Evolutionary conservation across 176 grass and related monocot genomes (phyloP).

Genomic region (Avena insularis): DNA sequence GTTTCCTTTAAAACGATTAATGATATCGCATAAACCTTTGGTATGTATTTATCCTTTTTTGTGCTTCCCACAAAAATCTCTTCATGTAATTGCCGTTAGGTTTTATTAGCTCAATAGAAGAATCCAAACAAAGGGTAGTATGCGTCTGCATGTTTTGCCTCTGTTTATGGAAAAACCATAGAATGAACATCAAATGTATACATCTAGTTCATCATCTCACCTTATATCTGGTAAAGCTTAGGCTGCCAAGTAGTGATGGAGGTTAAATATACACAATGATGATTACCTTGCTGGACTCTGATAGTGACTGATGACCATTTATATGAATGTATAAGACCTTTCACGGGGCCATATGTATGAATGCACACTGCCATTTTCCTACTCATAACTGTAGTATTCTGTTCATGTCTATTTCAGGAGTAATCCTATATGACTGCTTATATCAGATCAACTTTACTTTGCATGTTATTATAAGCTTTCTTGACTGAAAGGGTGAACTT

Average conservation of each 20-base stretch:
- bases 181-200: background rate
- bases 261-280: background rate
- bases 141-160: no score
- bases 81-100: background rate
- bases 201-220: background rate
- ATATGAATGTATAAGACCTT: background rate
- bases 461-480: background rate
- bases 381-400: background rate
- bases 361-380: background rate
- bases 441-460: background rate
- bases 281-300: background rate
- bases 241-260: background rate
- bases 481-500: background rate
- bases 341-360: background rate
- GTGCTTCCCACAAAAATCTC: background rate
- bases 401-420: constrained; percentile 4
- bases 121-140: background rate
- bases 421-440: background rate
- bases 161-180: background rate
- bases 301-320: background rate
- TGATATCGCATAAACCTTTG: background rate
- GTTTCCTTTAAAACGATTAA: background rate
- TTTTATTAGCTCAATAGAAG: constrained; percentile 20
- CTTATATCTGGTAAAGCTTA: background rate
- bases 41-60: background rate